phyloP scores from a whole-genome alignment of 148 eudicot genomes.

The Heliosperma pusillum region DNA sequence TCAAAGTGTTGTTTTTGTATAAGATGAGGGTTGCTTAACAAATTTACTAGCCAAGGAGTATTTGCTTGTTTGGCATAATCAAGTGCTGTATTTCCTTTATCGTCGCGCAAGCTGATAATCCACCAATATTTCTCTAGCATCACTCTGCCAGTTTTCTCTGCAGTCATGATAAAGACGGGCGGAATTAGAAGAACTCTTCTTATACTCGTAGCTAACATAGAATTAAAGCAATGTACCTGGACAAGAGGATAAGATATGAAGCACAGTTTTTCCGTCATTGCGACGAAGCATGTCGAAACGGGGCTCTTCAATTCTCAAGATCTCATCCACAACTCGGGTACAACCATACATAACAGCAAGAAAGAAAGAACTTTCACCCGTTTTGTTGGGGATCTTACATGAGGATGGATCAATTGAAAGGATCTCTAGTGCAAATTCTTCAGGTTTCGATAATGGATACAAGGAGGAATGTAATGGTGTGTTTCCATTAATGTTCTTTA shows the following conservation, averaged over 20 bases:
- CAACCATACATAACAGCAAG: neutral
- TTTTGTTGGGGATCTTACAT: neutral
- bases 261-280: neutral
- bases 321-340: neutral
- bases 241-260: neutral
- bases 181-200: too few species aligned
- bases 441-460: too few species aligned
- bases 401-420: neutral
- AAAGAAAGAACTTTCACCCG: neutral
- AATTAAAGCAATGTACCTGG: neutral
- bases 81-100: neutral
- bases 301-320: neutral
- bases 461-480: neutral
- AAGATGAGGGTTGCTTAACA: neutral
- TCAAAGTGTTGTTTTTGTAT: neutral
- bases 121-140: conserved; percentile 1
- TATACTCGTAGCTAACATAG: too few species aligned
- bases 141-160: neutral
- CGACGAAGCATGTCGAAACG: neutral
- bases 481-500: neutral
- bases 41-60: neutral
- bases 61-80: neutral
- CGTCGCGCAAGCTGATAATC: neutral
- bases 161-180: too few species aligned
- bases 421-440: neutral